A percentile compares a stretch with the other conserved stretches of the same genome.
phyloP scores from a whole-genome alignment of 106 monocot genomes.

The Acanthochlamys bracteata region DNA sequence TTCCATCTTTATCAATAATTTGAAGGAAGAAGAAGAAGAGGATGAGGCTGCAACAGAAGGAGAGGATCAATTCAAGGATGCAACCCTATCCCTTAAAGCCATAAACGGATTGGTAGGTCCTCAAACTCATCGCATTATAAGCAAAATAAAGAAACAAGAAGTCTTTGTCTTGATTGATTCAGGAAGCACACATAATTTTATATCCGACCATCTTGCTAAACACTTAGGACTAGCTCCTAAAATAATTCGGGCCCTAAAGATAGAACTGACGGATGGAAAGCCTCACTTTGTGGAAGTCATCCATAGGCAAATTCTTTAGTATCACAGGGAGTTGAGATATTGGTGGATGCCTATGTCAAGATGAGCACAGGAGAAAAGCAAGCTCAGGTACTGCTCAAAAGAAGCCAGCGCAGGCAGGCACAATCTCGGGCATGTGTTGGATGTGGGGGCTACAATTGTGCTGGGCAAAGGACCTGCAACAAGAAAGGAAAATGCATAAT shows the following conservation, averaged over 20 bases:
- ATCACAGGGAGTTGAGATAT: neutral
- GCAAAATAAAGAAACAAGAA: neutral
- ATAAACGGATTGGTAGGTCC: neutral
- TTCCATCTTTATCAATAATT: neutral
- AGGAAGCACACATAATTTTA: neutral
- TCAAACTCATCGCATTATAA: neutral
- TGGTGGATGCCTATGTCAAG: neutral
- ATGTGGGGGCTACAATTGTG: no score
- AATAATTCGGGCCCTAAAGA: neutral
- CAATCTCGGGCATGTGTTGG: no score
- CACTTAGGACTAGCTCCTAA: neutral
- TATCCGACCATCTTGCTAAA: neutral
- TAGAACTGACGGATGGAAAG: neutral
- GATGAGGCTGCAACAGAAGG: neutral
- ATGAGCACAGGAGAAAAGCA: no score
- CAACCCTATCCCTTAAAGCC: neutral
- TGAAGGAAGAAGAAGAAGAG: neutral
- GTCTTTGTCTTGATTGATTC: neutral
- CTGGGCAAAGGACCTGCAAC: no score
- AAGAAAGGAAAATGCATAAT: no score
- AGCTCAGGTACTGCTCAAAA: neutral
- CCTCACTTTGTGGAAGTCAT: neutral
- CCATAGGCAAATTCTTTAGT: neutral
- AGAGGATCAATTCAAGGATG: neutral
- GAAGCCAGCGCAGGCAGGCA: neutral